Percentiles rank a stretch among this genome's conserved stretches.
Evolutionary conservation across 2,329 filamentous ascomycete genomes (phyloP).

Genomic region (Coniella lustricola): DNA sequence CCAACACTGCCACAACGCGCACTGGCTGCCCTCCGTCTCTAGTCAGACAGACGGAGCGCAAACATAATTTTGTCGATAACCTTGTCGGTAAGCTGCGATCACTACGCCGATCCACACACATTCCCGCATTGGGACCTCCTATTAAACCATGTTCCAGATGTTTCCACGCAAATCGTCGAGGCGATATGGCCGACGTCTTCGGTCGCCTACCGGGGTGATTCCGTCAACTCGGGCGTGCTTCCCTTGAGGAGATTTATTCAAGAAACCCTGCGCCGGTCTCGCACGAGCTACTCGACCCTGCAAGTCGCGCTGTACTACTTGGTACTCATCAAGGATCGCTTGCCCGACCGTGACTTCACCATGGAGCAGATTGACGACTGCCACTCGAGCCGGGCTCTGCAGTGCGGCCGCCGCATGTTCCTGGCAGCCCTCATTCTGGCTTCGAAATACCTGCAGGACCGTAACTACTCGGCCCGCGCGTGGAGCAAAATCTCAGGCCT

Average conservation of each 20-base stretch:
- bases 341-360: slow-evolving; percentile 77
- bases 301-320: slow-evolving; percentile 96
- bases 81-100: slow-evolving; percentile 77
- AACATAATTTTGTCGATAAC: slow-evolving; percentile 91
- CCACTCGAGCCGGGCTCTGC: slow-evolving; percentile 69
- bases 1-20: slow-evolving; percentile 45
- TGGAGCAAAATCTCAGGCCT: slow-evolving; percentile 99
- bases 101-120: slow-evolving; percentile 17
- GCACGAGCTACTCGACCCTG: slow-evolving; percentile 94
- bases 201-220: slow-evolving; percentile 65
- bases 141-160: slow-evolving; percentile 56
- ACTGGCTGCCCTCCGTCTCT: slow-evolving; percentile 65
- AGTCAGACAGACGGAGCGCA: slow-evolving; percentile 82
- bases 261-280: slow-evolving; percentile 88
- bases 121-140: neutral
- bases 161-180: slow-evolving; percentile 93
- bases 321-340: slow-evolving; percentile 84
- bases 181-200: slow-evolving; percentile 94
- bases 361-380: slow-evolving; percentile 75
- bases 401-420: slow-evolving; percentile 97
- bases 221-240: slow-evolving; percentile 68
- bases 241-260: slow-evolving; percentile 94
- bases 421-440: slow-evolving; percentile 88
- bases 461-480: slow-evolving; percentile 93
- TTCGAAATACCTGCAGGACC: slow-evolving; percentile 95